Base-by-base conservation (phyloP, 805 yeast species). In the Metschnikowia cubensis region DNA sequence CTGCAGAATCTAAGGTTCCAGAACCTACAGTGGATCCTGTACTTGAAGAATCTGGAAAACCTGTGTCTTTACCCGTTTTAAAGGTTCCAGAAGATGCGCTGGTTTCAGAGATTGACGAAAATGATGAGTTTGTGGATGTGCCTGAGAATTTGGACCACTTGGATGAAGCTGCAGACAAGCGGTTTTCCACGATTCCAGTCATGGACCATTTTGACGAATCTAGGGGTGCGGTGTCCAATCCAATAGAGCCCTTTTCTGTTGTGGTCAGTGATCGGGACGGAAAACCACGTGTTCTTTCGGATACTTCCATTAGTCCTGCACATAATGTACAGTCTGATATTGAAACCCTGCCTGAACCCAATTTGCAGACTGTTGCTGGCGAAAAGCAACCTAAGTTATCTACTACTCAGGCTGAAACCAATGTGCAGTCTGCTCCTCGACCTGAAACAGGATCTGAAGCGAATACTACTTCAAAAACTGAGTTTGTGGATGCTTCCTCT, bases 101-200 rank as follows among this genome's bases (percentile, higher is more conserved):
- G 35, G 17, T 38, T 11, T 21, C 41, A 3, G 41, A 38, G 31
- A 18, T 21, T 13, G 52, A 52, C 17, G 52, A 45, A 4, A 50
- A 44, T 8, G 53, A 52, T 34, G 49, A 45, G 31, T 55, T 55
- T 38, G 59, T 56, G 35, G 58, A 56, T 45, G 59, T 56, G 10
- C 58, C 58, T 2, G 57, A 55, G 6, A 35, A 36, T 11, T 41
- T 46, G 21, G 55, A 47, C 4, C 54, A 51, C 11, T 41, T 46
- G 21, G 55, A 47, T 6, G 55, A 51, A 6, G 52, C 42, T 11
- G 25, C 22, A 3, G 56, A 48, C 13, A 49, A 38, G 31, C 35
- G 49, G 18, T 6, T 35, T 17, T 42, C 50, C 5, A 38, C 31
- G 4, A 42, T 45, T 18, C 51, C 51, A 6, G 20, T 44, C 10